A percentile compares a stretch with the other conserved stretches of the same genome.
These are phyloP conservation scores for Kodamaea kakaduensis DNA, from an alignment of 805 yeast species.

Conservation along the genomic window DNA sequence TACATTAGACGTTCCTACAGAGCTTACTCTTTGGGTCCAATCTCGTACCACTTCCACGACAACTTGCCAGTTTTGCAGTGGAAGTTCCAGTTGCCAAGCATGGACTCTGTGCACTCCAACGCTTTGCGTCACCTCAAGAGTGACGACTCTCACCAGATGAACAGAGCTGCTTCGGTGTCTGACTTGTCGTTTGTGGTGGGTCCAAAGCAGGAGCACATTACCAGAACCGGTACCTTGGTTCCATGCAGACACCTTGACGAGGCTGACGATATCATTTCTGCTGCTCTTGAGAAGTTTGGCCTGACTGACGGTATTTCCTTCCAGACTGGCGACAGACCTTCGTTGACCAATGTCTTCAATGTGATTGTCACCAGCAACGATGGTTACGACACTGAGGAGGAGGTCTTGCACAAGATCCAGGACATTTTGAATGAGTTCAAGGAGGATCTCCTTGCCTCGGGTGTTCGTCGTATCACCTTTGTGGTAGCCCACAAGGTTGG, in stretches of 20 bases:
- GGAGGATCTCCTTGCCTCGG: constrained; percentile 65
- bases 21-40: constrained; percentile 83
- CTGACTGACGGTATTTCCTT: constrained; percentile 39
- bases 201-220: constrained; percentile 49
- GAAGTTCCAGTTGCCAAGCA: constrained; percentile 81
- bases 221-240: constrained; percentile 80
- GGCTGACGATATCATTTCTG: constrained; percentile 72
- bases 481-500: constrained; percentile 82
- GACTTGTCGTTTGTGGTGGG: constrained; percentile 85
- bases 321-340: constrained; percentile 28
- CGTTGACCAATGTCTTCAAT: constrained; percentile 75
- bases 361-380: constrained; percentile 71
- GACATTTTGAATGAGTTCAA: constrained; percentile 64
- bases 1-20: constrained; percentile 95
- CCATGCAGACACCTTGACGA: constrained; percentile 85
- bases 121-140: constrained; percentile 53
- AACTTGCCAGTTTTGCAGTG: constrained; percentile 75
- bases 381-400: constrained; percentile 69
- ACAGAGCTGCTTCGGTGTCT: constrained; percentile 88
- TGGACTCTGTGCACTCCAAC: constrained; percentile 68
- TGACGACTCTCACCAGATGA: constrained; percentile 44
- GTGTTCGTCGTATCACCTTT: constrained; percentile 90
- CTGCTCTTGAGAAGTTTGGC: constrained; percentile 72
- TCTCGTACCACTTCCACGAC: constrained; percentile 54
- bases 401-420: constrained; percentile 56